Evolutionary conservation across 768 basidiomycete species (phyloP), one percentile per base, ranked within the genome.

Genomic region (Phanerochaete carnosa): DNA sequence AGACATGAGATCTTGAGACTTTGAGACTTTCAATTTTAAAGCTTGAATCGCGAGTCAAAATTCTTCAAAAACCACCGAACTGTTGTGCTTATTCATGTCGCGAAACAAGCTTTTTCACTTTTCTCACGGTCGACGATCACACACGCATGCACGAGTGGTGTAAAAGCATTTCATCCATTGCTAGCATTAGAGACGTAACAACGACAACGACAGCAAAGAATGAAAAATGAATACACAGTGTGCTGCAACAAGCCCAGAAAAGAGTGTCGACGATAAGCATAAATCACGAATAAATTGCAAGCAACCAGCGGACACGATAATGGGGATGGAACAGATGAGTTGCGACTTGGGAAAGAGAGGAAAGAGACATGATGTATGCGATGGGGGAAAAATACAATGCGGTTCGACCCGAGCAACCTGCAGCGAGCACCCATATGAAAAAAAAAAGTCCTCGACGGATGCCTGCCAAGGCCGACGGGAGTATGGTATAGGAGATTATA

Each of bases 281-380:
- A 55, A 55, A 55, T 55, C 54, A 55, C 54, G 54, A 55, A 55
- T 55, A 55, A 55, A 55, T 55, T 49, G 54, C 26, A n/a, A n/a
- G 30, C 28, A 32, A 11, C 28, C 29, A 52, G 51, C 51, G 33
- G 49, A 50, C 49, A 50, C 25, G 9, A 13, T 11, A 28, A 13
- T 30, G 49, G 29, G 13, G 49, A 50, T 50, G 49, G n/a, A 33
- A 52, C 28, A 32, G 16, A 11, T 1, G 25, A 32, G 30, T 8
- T 30, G n/a, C 22, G 29, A 52, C 2, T 22, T 2, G 30, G 30
- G 51, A n/a, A 33, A 22, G 19, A 23, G 11, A 33, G 29, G 30
- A n/a, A 32, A 32, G 22, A 15, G 30, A 52, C 11, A 32, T 19
- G 26, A 13, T 50, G 13, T 11, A 22, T 3, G 46, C 22, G 9